Conservation (phyloP, 2,329 filamentous ascomycete species). For the Aspergillus ochraceus region DNA sequence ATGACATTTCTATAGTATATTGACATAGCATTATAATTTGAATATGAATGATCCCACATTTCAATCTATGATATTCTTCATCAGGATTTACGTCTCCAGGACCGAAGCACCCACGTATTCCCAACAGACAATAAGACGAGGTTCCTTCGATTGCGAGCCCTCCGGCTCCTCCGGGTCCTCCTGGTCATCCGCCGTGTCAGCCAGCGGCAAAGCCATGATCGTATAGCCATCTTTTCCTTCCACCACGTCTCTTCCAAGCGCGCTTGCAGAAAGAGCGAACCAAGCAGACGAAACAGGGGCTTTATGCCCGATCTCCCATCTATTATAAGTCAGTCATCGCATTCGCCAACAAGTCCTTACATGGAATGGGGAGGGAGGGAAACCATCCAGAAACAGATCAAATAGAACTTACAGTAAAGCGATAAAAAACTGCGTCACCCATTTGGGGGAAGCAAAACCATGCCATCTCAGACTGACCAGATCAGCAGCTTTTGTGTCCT, state of each 20-base stretch:
- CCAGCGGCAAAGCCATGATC: conserved; percentile 25
- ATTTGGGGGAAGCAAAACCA: conserved; percentile 41
- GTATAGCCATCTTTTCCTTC: conserved; percentile 43
- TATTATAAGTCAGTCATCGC: conserved; percentile 15
- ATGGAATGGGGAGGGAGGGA: background rate
- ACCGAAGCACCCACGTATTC: conserved; percentile 36
- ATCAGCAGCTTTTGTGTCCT: conserved; percentile 22
- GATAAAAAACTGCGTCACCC: conserved; percentile 40
- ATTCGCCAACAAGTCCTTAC: background rate
- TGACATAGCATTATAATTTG: background rate
- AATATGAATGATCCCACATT: background rate
- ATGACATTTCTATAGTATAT: background rate
- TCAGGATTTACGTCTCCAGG: conserved; percentile 11
- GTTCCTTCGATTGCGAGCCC: background rate
- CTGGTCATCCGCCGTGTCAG: background rate
- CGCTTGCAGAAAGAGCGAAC: conserved; percentile 36
- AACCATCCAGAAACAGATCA: background rate
- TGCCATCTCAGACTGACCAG: conserved; percentile 45
- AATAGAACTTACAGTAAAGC: conserved; percentile 35
- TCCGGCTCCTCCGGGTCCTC: conserved; percentile 4
- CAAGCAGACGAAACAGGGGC: conserved; percentile 21
- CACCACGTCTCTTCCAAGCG: conserved; percentile 37
- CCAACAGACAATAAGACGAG: conserved; percentile 36
- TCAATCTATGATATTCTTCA: background rate
- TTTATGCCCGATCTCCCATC: conserved; percentile 18